These are phyloP conservation scores for Penicillium sp. DNA, from an alignment of 2,329 filamentous ascomycete genomes.

Conservation along the genomic window DNA sequence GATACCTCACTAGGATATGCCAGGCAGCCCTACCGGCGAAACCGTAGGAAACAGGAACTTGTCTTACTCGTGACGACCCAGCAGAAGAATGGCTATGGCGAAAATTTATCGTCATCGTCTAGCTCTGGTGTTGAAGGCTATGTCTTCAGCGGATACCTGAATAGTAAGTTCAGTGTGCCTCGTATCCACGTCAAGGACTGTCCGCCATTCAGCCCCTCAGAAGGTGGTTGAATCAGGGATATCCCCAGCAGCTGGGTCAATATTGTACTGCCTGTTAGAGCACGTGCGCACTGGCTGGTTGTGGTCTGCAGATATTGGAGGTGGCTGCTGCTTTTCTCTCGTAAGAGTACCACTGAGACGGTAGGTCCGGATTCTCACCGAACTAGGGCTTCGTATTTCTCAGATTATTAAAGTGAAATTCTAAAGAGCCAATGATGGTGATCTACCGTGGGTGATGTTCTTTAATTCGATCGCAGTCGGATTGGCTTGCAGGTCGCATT, in stretches of 20 bases:
- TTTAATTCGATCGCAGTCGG: neutral
- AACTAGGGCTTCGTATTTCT: slow-evolving; percentile 1
- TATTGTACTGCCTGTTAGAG: neutral
- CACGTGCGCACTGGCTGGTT: neutral
- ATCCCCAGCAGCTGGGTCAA: neutral
- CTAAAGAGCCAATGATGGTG: neutral
- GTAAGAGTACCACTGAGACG: neutral
- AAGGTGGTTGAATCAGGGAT: neutral
- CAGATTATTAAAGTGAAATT: neutral
- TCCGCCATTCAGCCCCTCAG: neutral
- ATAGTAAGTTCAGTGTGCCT: neutral
- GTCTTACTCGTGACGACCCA: neutral
- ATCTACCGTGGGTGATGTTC: neutral
- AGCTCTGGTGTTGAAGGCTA: neutral
- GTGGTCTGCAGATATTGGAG: neutral
- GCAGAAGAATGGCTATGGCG: neutral
- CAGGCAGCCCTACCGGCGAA: neutral
- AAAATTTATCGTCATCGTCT: neutral
- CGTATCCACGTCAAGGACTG: neutral
- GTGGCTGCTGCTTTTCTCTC: neutral
- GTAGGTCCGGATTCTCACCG: neutral
- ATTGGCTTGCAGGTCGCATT: neutral
- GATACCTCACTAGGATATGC: slow-evolving; percentile 3
- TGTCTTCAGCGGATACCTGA: neutral
- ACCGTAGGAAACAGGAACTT: neutral